A percentile compares a stretch with the other conserved stretches of the same genome.
Evolutionary conservation across 768 basidiomycete species (phyloP).

Genomic region (Kwoniella bestiolae): DNA sequence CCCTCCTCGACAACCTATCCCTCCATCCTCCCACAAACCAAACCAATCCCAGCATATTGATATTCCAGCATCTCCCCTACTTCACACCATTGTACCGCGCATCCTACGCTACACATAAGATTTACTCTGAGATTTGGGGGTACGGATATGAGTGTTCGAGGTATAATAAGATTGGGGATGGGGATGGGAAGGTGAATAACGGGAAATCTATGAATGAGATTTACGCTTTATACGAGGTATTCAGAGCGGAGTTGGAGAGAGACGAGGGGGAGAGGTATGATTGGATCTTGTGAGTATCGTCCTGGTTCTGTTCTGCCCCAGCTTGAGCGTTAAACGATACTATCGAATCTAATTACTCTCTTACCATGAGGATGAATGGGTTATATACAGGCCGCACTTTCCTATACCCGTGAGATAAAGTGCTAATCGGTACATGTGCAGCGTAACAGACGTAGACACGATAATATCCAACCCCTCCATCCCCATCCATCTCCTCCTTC

Average conservation of each 20-base stretch:
- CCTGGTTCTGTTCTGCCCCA: too few species aligned
- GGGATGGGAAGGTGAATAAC: not conserved
- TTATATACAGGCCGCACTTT: too few species aligned
- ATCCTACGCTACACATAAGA: conserved; percentile 8
- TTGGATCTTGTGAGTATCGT: conserved; percentile 35
- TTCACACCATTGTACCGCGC: conserved; percentile 16
- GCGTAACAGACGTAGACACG: conserved; percentile 27
- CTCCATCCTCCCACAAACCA: not conserved
- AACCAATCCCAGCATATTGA: conserved; percentile 10
- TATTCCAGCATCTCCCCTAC: conserved; percentile 22
- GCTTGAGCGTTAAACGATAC: too few species aligned
- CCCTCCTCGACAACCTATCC: not conserved
- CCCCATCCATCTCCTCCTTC: conserved; percentile 29
- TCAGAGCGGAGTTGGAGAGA: conserved; percentile 13
- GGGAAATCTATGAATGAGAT: conserved; percentile 19
- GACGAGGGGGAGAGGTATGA: conserved; percentile 14
- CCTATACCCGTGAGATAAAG: too few species aligned
- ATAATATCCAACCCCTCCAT: conserved; percentile 30
- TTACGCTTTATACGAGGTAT: conserved; percentile 14
- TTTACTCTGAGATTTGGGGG: conserved; percentile 13
- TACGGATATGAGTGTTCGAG: conserved; percentile 16
- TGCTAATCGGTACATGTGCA: too few species aligned
- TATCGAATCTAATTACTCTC: too few species aligned
- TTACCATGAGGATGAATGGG: too few species aligned
- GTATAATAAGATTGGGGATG: not conserved